These are phyloP conservation scores for Cyanidium caldarium DNA, from an alignment of 23 red algal species.

Conservation along the genomic window DNA sequence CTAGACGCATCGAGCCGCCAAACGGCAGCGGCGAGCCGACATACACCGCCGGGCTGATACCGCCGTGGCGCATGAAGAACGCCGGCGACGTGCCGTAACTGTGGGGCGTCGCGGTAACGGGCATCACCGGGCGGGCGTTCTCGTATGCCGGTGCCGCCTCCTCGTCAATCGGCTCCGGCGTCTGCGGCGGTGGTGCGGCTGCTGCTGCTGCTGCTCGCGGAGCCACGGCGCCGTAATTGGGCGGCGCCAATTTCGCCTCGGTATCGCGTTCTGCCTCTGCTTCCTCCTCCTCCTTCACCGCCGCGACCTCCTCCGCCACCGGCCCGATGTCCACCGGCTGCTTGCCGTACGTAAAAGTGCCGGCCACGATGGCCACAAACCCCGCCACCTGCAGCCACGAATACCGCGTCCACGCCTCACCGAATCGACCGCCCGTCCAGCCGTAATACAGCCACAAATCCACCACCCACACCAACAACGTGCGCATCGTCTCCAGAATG, in stretches of 20 bases:
- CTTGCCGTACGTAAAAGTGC: slow-evolving; percentile 65
- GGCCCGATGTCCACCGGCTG: slow-evolving; percentile 9
- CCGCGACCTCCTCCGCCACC: neutral
- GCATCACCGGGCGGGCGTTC: neutral
- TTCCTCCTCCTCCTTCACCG: neutral
- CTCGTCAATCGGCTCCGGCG: neutral
- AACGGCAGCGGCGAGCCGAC: neutral
- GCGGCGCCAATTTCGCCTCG: neutral
- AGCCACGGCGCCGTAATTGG: too few species aligned
- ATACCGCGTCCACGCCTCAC: slow-evolving; percentile 67
- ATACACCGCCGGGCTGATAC: slow-evolving; percentile 7
- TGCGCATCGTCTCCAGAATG: slow-evolving; percentile 84
- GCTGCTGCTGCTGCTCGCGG: too few species aligned
- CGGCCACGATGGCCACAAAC: slow-evolving; percentile 53
- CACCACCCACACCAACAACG: slow-evolving; percentile 74
- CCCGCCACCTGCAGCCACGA: slow-evolving; percentile 53
- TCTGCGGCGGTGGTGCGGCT: neutral
- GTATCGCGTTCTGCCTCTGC: neutral
- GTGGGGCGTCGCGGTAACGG: neutral
- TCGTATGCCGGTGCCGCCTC: neutral
- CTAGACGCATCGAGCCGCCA: too few species aligned
- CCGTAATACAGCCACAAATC: slow-evolving; percentile 76
- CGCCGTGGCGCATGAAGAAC: slow-evolving; percentile 19
- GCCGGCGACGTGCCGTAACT: slow-evolving; percentile 17
- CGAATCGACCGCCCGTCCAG: slow-evolving; percentile 32